phyloP scores from a whole-genome alignment of 2,329 filamentous ascomycete genomes.

The Fusarium euwallaceae region DNA sequence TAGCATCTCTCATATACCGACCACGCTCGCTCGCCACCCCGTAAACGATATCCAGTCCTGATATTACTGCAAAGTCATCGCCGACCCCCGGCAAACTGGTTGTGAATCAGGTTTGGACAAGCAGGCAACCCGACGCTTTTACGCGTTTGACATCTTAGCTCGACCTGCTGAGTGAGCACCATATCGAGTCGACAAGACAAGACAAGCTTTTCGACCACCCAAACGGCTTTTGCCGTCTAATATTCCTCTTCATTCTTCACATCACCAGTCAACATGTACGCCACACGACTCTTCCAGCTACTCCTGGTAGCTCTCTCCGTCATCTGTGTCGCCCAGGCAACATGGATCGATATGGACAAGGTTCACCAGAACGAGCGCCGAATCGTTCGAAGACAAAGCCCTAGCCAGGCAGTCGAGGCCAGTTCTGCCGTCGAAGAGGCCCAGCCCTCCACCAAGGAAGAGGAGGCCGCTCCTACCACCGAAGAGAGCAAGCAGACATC shows the following conservation, averaged over 20 bases:
- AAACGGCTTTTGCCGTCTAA: slow-evolving; percentile 5
- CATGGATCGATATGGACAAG: slow-evolving; percentile 48
- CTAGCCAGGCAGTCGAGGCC: slow-evolving; percentile 24
- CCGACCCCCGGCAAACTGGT: slow-evolving; percentile 1
- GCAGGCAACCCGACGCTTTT: slow-evolving; percentile 8
- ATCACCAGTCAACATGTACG: slow-evolving; percentile 58
- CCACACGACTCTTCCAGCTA: slow-evolving; percentile 59
- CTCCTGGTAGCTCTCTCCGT: slow-evolving; percentile 64
- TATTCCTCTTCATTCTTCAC: slow-evolving; percentile 5
- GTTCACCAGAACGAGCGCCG: slow-evolving; percentile 34
- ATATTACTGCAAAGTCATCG: slow-evolving; percentile 7
- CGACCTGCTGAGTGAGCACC: slow-evolving; percentile 6
- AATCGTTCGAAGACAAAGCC: slow-evolving; percentile 39
- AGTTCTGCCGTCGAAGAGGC: not conserved
- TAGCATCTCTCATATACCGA: slow-evolving; percentile 4
- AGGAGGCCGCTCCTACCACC: slow-evolving; percentile 16
- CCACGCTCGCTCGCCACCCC: slow-evolving; percentile 13
- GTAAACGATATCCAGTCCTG: slow-evolving; percentile 9
- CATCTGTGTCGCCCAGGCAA: slow-evolving; percentile 60
- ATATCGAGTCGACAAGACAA: slow-evolving; percentile 13
- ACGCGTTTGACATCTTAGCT: slow-evolving; percentile 12
- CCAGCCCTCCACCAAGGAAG: slow-evolving; percentile 20
- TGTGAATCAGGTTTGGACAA: slow-evolving; percentile 18
- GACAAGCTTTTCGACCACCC: not conserved
- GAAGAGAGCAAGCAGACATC: slow-evolving; percentile 19